phyloP scores from a whole-genome alignment of 139 green algal species.

The Pleodorina starrii region DNA sequence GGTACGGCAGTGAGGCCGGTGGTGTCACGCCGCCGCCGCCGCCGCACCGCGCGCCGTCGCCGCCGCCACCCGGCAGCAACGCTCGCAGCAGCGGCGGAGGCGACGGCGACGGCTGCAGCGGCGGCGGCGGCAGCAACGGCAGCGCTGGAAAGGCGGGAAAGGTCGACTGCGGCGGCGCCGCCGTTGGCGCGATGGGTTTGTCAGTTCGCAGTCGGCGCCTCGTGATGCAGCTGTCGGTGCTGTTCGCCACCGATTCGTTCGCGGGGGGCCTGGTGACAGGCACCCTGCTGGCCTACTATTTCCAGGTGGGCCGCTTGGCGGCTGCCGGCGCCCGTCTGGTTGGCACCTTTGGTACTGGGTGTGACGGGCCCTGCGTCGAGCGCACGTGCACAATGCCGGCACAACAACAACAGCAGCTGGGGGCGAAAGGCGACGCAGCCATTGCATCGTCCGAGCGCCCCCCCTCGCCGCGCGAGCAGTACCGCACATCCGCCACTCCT shows the following conservation, averaged over 20 bases:
- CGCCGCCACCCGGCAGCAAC: not conserved
- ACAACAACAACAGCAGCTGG: too few relatives aligned
- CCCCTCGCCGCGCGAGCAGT: too few relatives aligned
- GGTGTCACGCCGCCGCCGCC: not conserved
- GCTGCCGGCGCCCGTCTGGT: too few relatives aligned
- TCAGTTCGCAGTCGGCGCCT: not conserved
- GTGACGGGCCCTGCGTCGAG: too few relatives aligned
- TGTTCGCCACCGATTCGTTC: slow-evolving; percentile 25
- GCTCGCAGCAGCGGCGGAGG: not conserved
- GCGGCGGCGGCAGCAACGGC: not conserved
- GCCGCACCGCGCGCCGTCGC: not conserved
- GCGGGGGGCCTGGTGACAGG: slow-evolving; percentile 40
- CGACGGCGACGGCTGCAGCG: too few relatives aligned
- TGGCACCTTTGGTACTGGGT: too few relatives aligned
- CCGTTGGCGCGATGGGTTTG: not conserved
- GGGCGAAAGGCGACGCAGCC: too few relatives aligned
- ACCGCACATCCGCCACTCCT: too few relatives aligned
- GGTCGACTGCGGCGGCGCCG: not conserved
- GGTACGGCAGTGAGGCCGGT: not conserved
- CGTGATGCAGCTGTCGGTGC: not conserved
- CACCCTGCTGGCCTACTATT: slow-evolving; percentile 49
- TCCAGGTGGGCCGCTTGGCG: slow-evolving; percentile 9
- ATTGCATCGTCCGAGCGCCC: too few relatives aligned
- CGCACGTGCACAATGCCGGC: too few relatives aligned
- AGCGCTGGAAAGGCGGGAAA: not conserved